Evolutionary conservation across 192 early-diverging fungal genomes (phyloP).

Genomic region (Mortierella alpina): DNA sequence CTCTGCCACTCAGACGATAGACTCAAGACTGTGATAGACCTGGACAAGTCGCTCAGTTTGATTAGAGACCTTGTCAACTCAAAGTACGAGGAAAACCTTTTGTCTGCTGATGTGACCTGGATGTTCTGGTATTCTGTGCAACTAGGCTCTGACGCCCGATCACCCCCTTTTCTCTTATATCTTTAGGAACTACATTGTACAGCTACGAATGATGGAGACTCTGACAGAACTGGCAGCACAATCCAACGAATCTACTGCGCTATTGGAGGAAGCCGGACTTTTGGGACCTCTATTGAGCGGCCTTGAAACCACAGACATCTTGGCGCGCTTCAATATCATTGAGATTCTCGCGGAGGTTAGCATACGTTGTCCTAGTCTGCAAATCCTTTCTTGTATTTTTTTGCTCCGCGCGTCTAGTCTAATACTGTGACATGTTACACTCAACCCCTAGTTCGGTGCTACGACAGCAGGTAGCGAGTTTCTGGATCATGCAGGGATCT

Average conservation of each 20-base stretch:
- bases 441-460: slow-evolving; percentile 15
- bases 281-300: slow-evolving; percentile 28
- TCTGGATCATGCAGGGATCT: slow-evolving; percentile 31
- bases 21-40: slow-evolving; percentile 13
- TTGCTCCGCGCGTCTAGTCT: slow-evolving; percentile 7
- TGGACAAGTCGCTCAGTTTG: neutral
- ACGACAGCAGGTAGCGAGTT: slow-evolving; percentile 30
- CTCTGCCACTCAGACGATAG: slow-evolving; percentile 18
- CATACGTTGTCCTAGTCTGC: neutral
- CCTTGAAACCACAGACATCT: slow-evolving; percentile 16
- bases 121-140: neutral
- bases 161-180: neutral
- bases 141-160: neutral
- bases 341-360: slow-evolving; percentile 42
- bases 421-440: neutral
- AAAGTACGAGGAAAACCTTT: slow-evolving; percentile 9
- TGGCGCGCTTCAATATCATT: slow-evolving; percentile 45
- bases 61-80: slow-evolving; percentile 29
- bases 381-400: neutral
- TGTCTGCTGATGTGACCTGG: too few relatives aligned
- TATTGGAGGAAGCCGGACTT: slow-evolving; percentile 1
- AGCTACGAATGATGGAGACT: slow-evolving; percentile 21
- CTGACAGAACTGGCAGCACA: slow-evolving; percentile 14
- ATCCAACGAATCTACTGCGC: neutral
- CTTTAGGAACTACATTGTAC: slow-evolving; percentile 20